A percentile compares a stretch with the other conserved stretches of the same genome.
Conservation (phyloP, 1,139 yeast species). For the Debaryomyces singareniensis region DNA sequence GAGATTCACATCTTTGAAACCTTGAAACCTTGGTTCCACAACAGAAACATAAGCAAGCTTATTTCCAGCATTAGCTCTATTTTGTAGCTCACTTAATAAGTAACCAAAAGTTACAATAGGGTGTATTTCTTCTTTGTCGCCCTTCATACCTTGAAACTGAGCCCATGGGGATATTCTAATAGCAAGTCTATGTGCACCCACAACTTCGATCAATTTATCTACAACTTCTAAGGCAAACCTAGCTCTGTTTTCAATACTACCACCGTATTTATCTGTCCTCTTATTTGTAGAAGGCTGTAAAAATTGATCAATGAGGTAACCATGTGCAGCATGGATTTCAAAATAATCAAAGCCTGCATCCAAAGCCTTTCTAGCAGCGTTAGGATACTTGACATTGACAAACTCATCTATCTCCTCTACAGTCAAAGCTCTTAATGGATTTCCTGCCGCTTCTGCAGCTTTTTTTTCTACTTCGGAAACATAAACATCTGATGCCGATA, state of each 20-base stretch:
- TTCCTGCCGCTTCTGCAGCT: conserved; percentile 11
- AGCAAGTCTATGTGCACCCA: conserved; percentile 51
- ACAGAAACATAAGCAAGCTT: conserved; percentile 46
- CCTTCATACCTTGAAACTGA: conserved; percentile 28
- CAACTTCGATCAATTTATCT: conserved; percentile 28
- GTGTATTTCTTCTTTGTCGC: conserved; percentile 28
- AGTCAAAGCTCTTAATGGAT: no score
- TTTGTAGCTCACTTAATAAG: conserved; percentile 28
- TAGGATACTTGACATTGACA: conserved; percentile 23
- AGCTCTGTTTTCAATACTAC: conserved; percentile 57
- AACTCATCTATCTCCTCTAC: conserved; percentile 26
- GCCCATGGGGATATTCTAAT: conserved; percentile 61
- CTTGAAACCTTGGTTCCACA: conserved; percentile 47
- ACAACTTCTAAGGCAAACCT: conserved; percentile 52
- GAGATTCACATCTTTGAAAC: no score
- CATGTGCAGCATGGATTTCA: conserved; percentile 66
- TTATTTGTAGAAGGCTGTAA: conserved; percentile 33
- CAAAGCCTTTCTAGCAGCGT: conserved; percentile 45
- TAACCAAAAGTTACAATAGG: conserved; percentile 32
- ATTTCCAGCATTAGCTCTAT: no score
- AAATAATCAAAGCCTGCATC: conserved; percentile 61
- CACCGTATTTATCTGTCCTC: conserved; percentile 51
- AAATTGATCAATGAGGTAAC: conserved; percentile 61
- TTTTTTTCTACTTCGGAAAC: conserved; percentile 4
- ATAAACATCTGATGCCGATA: conserved; percentile 29